Evolutionary conservation across 495 filamentous ascomycete species (phyloP).

Genomic region (Penicillium roqueforti): DNA sequence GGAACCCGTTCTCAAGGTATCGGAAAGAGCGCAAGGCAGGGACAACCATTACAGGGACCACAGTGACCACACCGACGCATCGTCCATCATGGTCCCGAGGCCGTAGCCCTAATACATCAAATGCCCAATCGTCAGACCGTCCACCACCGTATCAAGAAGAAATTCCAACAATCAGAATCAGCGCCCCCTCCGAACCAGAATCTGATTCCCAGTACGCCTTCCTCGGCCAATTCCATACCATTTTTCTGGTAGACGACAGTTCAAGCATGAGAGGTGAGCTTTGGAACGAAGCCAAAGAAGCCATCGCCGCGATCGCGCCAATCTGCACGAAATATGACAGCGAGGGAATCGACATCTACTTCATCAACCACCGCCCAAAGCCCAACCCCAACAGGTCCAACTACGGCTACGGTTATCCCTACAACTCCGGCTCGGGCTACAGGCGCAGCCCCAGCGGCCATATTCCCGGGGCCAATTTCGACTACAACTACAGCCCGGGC

Average conservation of each 20-base stretch:
- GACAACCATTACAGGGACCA: not conserved
- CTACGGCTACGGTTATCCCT: not conserved
- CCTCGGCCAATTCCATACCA: constrained; percentile 81
- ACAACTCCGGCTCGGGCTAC: no score
- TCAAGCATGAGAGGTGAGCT: constrained; percentile 74
- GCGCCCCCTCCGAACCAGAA: not conserved
- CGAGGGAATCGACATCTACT: constrained; percentile 94
- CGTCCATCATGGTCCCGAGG: not conserved
- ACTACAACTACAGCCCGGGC: no score
- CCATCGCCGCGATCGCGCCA: constrained; percentile 72
- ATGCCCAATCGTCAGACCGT: not conserved
- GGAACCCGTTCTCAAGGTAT: not conserved
- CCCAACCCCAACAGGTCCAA: constrained; percentile 7
- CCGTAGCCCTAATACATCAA: not conserved
- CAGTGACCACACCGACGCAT: not conserved
- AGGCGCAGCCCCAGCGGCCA: no score
- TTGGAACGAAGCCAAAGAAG: constrained; percentile 73
- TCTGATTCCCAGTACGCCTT: constrained; percentile 62
- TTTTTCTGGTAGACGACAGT: constrained; percentile 93
- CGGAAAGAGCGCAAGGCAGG: not conserved
- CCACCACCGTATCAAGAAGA: constrained; percentile 33
- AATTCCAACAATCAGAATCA: not conserved
- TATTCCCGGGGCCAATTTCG: no score
- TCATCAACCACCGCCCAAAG: constrained; percentile 64
- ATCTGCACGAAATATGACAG: constrained; percentile 78